Evolutionary conservation across 371 early-diverging fungal species (phyloP).

Genomic region (Amoeboaphelidium occidentale): DNA sequence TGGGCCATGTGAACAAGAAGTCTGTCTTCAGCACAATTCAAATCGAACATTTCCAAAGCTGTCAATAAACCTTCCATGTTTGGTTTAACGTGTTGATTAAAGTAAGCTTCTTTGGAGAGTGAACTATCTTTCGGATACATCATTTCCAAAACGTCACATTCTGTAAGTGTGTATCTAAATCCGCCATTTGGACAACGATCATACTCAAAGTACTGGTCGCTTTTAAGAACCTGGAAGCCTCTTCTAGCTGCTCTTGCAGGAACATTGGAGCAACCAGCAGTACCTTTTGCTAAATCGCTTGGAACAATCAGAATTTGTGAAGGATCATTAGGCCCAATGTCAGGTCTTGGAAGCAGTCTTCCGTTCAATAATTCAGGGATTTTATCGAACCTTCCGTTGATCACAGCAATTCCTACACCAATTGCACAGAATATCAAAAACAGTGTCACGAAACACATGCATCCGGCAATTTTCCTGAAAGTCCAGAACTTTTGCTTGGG

Average conservation of each 20-base stretch:
- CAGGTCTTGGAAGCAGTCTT: background rate
- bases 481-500: no score
- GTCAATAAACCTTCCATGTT: background rate
- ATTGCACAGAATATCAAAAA: no score
- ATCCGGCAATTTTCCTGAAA: no score
- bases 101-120: no score
- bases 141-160: background rate
- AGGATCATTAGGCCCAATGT: background rate
- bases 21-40: background rate
- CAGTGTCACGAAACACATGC: no score
- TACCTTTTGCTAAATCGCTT: background rate
- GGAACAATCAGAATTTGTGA: background rate
- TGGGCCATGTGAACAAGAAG: background rate
- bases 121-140: background rate
- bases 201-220: background rate
- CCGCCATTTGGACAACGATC: background rate
- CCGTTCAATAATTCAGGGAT: no score
- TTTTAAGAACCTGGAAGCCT: background rate
- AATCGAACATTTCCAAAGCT: background rate
- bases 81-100: background rate
- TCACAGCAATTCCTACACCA: no score
- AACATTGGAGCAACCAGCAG: background rate
- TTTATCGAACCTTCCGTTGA: no score
- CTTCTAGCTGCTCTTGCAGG: background rate
- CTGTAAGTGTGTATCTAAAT: background rate